Evolutionary conservation across 1,284 basidiomycete genomes (phyloP).

Genomic region (Naganishia albida): DNA sequence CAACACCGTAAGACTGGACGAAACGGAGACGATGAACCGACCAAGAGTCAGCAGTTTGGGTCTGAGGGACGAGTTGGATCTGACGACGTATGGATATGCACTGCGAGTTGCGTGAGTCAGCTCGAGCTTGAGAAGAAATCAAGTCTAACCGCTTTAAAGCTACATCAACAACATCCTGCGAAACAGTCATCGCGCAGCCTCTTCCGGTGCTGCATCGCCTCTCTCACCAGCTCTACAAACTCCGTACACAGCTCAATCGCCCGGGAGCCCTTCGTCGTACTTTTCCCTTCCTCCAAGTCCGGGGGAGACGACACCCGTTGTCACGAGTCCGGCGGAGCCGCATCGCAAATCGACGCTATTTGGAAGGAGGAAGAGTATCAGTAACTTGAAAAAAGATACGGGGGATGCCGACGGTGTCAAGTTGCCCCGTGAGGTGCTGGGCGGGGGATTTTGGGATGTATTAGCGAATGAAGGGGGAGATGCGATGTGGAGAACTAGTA

Average conservation of each 20-base stretch:
- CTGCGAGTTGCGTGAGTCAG: conserved; percentile 49
- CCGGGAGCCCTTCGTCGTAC: conserved; percentile 11
- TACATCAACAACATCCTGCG: conserved; percentile 29
- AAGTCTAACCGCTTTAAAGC: not conserved
- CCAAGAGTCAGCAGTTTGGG: conserved; percentile 21
- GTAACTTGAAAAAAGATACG: not conserved
- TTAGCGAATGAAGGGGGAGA: conserved; percentile 48
- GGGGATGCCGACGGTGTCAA: conserved; percentile 1
- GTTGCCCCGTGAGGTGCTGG: conserved; percentile 47
- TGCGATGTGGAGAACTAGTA: conserved; percentile 40
- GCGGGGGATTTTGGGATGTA: conserved; percentile 46
- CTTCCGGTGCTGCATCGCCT: conserved; percentile 13
- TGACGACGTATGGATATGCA: conserved; percentile 47
- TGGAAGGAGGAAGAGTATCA: conserved; percentile 15
- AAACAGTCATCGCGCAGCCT: not conserved
- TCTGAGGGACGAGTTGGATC: conserved; percentile 45
- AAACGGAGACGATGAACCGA: conserved; percentile 8
- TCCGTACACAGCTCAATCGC: not conserved
- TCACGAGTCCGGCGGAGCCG: not conserved
- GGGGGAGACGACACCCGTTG: not conserved
- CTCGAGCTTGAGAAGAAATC: not conserved
- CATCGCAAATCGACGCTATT: conserved; percentile 6
- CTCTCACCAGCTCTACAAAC: conserved; percentile 7
- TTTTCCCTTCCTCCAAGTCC: conserved; percentile 9
- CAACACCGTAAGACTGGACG: conserved; percentile 8